phyloP scores from a whole-genome alignment of 768 basidiomycete species.

The Rhodotorula diobovata region DNA sequence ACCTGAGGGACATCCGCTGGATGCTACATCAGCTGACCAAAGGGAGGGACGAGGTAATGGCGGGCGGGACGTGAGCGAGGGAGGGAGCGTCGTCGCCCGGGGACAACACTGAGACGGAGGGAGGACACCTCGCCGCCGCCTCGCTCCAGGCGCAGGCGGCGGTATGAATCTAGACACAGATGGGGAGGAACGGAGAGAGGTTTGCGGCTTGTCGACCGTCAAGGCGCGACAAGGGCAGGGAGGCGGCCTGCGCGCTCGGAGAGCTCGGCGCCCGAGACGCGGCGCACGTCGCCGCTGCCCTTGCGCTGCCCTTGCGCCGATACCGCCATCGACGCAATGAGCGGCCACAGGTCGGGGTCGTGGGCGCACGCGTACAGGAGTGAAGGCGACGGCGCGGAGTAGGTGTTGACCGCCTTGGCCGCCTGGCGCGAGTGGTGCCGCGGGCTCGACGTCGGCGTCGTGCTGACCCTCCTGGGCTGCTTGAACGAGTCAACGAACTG shows the following conservation, averaged over 20 bases:
- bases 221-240: neutral
- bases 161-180: neutral
- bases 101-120: too few relatives aligned
- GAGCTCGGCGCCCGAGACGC: neutral
- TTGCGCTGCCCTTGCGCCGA: neutral
- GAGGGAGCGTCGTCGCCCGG: too few relatives aligned
- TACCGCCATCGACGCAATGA: neutral
- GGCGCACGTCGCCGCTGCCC: slow-evolving; percentile 1
- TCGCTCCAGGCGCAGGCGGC: too few relatives aligned
- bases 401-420: neutral
- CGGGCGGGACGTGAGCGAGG: too few relatives aligned
- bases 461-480: neutral
- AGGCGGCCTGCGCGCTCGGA: neutral
- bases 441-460: too few relatives aligned
- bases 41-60: too few relatives aligned
- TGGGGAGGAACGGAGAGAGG: neutral
- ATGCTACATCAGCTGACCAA: too few relatives aligned
- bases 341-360: slow-evolving; percentile 16
- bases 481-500: neutral
- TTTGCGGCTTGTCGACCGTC: neutral
- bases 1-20: neutral
- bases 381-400: slow-evolving; percentile 1
- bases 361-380: slow-evolving; percentile 12
- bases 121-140: too few relatives aligned
- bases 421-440: too few relatives aligned